These are phyloP conservation scores for Dillenia turbinata DNA, from an alignment of 164 flowering plant genomes.

Conservation along the genomic window DNA sequence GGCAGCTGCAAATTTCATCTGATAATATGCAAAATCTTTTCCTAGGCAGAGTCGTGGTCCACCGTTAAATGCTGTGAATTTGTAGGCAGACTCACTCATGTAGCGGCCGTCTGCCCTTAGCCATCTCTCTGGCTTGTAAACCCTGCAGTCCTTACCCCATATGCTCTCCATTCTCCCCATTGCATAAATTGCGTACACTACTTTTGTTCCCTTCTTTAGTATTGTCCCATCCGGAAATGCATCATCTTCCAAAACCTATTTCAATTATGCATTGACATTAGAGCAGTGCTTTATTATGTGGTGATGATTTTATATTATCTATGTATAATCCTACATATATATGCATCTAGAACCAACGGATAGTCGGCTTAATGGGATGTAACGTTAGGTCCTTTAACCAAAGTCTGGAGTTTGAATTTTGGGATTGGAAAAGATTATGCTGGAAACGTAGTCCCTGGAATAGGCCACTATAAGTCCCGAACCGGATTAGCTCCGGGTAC, in stretches of 20 bases:
- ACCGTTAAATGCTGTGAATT: conserved; percentile 90
- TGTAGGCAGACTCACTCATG: conserved; percentile 89
- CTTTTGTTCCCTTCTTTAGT: conserved; percentile 79
- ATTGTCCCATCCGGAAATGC: conserved; percentile 81
- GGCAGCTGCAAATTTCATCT: conserved; percentile 85
- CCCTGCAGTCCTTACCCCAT: conserved; percentile 77
- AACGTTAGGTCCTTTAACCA: no score
- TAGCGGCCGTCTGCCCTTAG: conserved; percentile 60
- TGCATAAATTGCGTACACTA: conserved; percentile 75
- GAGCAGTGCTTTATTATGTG: no score
- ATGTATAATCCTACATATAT: no score
- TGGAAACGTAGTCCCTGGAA: no score
- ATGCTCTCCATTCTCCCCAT: conserved; percentile 92
- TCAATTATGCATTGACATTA: no score
- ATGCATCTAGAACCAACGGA: no score
- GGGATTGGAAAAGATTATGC: no score
- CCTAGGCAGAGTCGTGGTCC: conserved; percentile 97
- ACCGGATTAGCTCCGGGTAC: no score
- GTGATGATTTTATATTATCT: no score
- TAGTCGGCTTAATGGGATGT: no score
- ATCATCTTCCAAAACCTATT: conserved; percentile 77
- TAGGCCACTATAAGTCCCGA: no score
- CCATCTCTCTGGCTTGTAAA: conserved; percentile 93
- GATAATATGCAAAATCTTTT: conserved; percentile 87
- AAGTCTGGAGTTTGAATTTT: no score